Evolutionary conservation across 768 basidiomycete genomes (phyloP), one percentile per base, ranked within the genome.

Genomic region (Omphalotus guepiniiformis): DNA sequence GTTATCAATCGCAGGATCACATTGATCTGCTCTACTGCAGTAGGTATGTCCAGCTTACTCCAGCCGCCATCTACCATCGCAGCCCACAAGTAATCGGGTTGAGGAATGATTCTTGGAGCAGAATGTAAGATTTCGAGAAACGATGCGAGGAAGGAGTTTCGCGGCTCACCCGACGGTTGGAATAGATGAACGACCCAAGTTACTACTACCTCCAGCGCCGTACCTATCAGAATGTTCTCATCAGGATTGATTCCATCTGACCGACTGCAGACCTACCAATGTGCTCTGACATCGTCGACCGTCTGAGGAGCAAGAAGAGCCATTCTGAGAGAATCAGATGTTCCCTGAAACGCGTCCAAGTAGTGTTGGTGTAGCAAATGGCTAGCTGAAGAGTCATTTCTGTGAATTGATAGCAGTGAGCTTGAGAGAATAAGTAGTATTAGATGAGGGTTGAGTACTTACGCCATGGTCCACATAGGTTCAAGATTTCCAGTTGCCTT

Each of bases 391-490:
- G 58, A 55, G 25, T 56, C 54, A 44, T 60, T 62, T 6, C 62
- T 63, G 39, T 25, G 18, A n/a, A n/a, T n/a, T n/a, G n/a, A n/a
- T n/a, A n/a, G n/a, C n/a, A 12, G 9, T 32, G 3, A 26, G 3
- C 18, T 7, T 18, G 12, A 27, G 37, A 30, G 15, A 39, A 30
- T 18, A 42, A 18, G 11, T 23, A 39, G 18, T 22, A 1, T 42
- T n/a, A 6, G 2, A 38, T 21, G 6, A 11, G 39, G 9, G 11
- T 12, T 4, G 11, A 38, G 18, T 11, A 57, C 55, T 12, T 53
- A 63, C 61, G 51, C 61, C 59, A 60, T 61, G 3, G 62, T 63
- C 62, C 62, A 63, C 62, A 63, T 63, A 9, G 62, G 62, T 43
- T 63, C 62, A 22, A 54, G 34, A 37, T 34, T 51, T 55, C 54